Evolutionary conservation across 768 basidiomycete species (phyloP), one percentile per base, ranked within the genome.

Genomic region (Pleurotus citrinopileatus): DNA sequence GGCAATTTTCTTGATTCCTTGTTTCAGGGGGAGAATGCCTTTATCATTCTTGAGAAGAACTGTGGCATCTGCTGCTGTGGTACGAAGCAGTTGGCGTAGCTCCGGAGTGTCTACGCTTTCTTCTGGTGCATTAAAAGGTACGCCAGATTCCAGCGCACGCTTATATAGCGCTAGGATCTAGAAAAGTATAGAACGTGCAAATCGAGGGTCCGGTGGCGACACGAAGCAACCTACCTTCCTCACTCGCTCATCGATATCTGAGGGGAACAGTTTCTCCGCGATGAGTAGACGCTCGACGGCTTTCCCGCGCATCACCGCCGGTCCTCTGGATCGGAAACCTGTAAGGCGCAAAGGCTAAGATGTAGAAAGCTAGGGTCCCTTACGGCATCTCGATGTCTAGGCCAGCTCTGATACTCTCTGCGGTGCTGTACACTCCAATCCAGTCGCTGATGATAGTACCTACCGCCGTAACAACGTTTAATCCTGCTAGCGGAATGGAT

Each of bases 301-400:
- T 17, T 55, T 55, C 4, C 55, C 55, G 12, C 55, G 48, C 55
- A 55, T 55, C 13, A 51, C 48, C 15, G 47, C 52, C 7, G 55
- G 55, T 4, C 55, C 55, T 19, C 55, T 55, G 40, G 20, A 27
- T 9, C 32, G 32, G 27, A 25, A 3, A 28, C 28, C n/a, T 12
- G 27, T 46, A 15, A 13, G 3, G 23, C 9, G 22, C 10, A 10
- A 42, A 1, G 23, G 19, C n/a, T 52, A 8, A 38, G 42, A 42
- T n/a, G 40, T 3, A 29, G 9, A 25, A 19, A 36, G 22, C 7
- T 20, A 29, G 17, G 8, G n/a, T n/a, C n/a, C 38, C 10, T 42
- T 43, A 77, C 69, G 81, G 82, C 82, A 83, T 84, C 61, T 87
- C 85, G 19, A 86, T 68, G 59, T 86, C 82, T 13, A 86, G 64